Conservation (phyloP, 2,329 filamentous ascomycete genomes). For the Dactylonectria estremocensis region DNA sequence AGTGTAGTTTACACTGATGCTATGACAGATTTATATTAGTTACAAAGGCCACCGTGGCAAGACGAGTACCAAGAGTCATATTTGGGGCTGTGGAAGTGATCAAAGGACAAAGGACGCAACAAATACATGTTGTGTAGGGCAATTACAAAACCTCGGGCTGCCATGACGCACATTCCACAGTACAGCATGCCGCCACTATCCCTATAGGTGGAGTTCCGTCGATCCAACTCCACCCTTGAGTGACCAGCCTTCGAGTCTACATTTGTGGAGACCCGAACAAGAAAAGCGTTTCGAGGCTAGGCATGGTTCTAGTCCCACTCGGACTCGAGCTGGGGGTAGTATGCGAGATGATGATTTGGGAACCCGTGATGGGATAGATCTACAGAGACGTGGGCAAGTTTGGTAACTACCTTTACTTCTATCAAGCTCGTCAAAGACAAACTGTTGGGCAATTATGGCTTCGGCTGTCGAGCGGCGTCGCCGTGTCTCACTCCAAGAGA, state of each 20-base stretch:
- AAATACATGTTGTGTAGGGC: not conserved
- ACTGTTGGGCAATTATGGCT: not conserved
- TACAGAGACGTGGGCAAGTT: not conserved
- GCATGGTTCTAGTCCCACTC: conserved; percentile 15
- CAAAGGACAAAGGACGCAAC: not conserved
- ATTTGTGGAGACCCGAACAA: conserved; percentile 17
- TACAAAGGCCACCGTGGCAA: not conserved
- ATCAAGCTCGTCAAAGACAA: conserved; percentile 1
- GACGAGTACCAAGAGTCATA: not conserved
- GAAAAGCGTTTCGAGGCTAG: conserved; percentile 14
- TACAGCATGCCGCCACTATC: conserved; percentile 8
- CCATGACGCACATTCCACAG: conserved; percentile 22
- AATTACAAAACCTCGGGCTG: conserved; percentile 1
- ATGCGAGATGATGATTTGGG: conserved; percentile 14
- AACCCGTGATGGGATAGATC: conserved; percentile 16
- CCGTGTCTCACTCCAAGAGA: not conserved
- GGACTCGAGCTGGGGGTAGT: conserved; percentile 5
- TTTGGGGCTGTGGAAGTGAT: not conserved
- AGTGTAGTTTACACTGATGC: not conserved
- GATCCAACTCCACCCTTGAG: conserved; percentile 12
- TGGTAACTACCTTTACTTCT: not conserved
- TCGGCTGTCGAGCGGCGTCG: not conserved
- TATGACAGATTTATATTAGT: not conserved
- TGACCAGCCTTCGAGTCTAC: not conserved
- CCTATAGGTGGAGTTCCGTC: not conserved